Conservation (phyloP, 2,329 filamentous ascomycete genomes). For the Pleoardoris graminearum region DNA sequence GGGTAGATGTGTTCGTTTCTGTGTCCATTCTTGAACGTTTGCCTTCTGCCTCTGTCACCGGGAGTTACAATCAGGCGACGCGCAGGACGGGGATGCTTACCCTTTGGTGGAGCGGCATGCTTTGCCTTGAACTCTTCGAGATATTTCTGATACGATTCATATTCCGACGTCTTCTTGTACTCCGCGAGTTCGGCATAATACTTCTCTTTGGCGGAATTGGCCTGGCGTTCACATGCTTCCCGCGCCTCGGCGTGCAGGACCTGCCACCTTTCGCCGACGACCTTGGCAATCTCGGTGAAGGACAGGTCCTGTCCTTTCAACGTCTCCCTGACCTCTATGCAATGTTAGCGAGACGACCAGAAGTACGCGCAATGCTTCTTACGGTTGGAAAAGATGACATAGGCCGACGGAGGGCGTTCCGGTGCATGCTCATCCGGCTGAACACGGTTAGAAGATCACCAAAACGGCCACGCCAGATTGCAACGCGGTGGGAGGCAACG, state of each 20-base stretch:
- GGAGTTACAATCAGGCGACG: conserved; percentile 4
- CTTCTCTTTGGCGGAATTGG: conserved; percentile 72
- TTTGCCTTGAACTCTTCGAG: conserved; percentile 77
- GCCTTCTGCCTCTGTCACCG: conserved; percentile 40
- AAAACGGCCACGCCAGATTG: neutral
- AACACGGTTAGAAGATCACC: conserved; percentile 18
- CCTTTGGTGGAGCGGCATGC: conserved; percentile 53
- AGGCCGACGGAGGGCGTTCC: conserved; percentile 78
- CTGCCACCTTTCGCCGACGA: conserved; percentile 83
- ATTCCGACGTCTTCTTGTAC: conserved; percentile 77
- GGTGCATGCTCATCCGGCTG: conserved; percentile 79
- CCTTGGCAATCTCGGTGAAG: conserved; percentile 82
- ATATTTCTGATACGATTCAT: conserved; percentile 70
- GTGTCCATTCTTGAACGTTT: conserved; percentile 51
- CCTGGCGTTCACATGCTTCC: conserved; percentile 72
- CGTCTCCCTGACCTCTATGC: conserved; percentile 72
- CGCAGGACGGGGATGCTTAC: conserved; percentile 24
- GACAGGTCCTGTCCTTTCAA: conserved; percentile 75
- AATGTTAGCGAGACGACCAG: conserved; percentile 18
- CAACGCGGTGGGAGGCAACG: neutral
- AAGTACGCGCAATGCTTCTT: conserved; percentile 42
- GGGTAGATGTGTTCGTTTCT: conserved; percentile 39
- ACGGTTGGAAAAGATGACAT: conserved; percentile 86
- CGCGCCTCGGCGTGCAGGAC: conserved; percentile 67
- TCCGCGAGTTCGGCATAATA: conserved; percentile 73